Evolutionary conservation across 371 early-diverging fungal genomes (phyloP).

Genomic region (Phascolomyces articulosus): DNA sequence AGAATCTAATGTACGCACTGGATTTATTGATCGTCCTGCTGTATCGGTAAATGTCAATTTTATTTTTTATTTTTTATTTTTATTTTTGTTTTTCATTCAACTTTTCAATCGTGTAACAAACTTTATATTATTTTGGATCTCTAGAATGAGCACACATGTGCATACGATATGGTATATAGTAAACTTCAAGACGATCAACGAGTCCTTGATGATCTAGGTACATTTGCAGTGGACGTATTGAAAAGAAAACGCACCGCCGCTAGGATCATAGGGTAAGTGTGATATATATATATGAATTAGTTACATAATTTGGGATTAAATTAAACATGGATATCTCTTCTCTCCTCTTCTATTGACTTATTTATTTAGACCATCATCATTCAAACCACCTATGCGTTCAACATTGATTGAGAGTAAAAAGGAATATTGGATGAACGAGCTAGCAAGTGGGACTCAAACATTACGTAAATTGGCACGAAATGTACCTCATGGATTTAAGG

Average conservation of each 20-base stretch:
- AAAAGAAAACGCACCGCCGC: conserved; percentile 55
- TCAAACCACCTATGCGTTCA: conserved; percentile 59
- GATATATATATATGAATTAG: neutral
- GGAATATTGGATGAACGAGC: conserved; percentile 65
- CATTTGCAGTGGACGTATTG: conserved; percentile 63
- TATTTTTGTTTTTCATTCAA: neutral
- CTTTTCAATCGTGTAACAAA: neutral
- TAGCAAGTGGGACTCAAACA: conserved; percentile 56
- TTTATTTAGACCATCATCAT: conserved; percentile 53
- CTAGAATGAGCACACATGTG: conserved; percentile 56
- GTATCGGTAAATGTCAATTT: no score
- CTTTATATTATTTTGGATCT: neutral
- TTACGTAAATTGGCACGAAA: conserved; percentile 60
- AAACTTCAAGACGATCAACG: conserved; percentile 57
- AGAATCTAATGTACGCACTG: conserved; percentile 71
- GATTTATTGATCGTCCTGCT: conserved; percentile 64
- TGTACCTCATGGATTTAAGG: conserved; percentile 70
- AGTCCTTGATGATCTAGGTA: conserved; percentile 52
- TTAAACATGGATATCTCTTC: no score
- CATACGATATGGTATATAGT: conserved; percentile 54
- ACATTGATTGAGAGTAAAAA: conserved; percentile 59
- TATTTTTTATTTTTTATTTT: neutral
- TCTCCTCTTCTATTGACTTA: no score
- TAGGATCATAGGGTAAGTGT: conserved; percentile 53
- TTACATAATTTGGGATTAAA: no score